Percentiles rank a stretch among this genome's conserved stretches.
phyloP scores from a whole-genome alignment of 2,329 filamentous ascomycete genomes.

The Cladosporium oxysporum region DNA sequence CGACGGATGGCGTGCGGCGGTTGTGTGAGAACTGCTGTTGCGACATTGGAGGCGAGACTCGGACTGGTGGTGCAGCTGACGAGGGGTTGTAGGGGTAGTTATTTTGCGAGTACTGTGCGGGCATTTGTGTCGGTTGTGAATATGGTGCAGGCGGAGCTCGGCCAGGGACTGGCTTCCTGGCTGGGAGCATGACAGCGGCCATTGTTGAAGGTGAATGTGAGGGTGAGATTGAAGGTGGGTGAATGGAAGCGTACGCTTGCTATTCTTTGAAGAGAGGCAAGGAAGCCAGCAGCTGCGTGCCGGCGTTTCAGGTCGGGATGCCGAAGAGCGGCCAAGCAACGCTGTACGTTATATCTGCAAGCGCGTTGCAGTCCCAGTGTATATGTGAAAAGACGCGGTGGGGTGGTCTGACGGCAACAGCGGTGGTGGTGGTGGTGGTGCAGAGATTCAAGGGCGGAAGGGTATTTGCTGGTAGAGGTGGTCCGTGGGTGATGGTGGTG shows the following conservation, averaged over 20 bases:
- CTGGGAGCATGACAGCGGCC: conserved; percentile 19
- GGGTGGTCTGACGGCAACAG: neutral
- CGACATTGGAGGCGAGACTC: conserved; percentile 18
- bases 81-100: neutral
- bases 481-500: neutral
- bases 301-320: conserved; percentile 10
- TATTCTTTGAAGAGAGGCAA: neutral
- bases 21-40: conserved; percentile 11
- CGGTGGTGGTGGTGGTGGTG: neutral
- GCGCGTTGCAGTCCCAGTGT: neutral
- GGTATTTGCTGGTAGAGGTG: neutral
- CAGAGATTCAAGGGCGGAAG: neutral
- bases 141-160: conserved; percentile 14
- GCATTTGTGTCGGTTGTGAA: conserved; percentile 4
- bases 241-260: neutral
- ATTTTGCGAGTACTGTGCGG: conserved; percentile 9
- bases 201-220: conserved; percentile 15
- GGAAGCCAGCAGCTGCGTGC: conserved; percentile 15
- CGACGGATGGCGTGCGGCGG: conserved; percentile 65
- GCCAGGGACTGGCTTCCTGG: conserved; percentile 19
- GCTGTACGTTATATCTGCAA: neutral
- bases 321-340: neutral
- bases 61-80: conserved; percentile 4
- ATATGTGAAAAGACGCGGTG: neutral
- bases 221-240: neutral